These are phyloP conservation scores for Phytophthora macrochlamydospora DNA, from an alignment of 352 stramenopile genomes.

Conservation along the genomic window DNA sequence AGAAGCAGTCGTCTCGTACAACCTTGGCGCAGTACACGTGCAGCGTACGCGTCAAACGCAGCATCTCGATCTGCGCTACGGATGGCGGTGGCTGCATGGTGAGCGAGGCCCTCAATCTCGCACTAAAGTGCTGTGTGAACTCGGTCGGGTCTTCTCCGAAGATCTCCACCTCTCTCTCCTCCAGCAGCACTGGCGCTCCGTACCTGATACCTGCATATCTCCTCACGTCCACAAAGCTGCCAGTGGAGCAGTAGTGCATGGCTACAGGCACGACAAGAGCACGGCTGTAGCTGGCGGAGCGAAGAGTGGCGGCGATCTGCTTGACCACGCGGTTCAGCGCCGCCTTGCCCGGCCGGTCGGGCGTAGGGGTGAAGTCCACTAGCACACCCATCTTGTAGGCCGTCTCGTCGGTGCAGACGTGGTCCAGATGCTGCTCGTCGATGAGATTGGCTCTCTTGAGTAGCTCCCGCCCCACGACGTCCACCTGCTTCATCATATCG, in stretches of 20 bases:
- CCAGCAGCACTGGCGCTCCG: slow-evolving; percentile 65
- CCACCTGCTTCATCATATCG: slow-evolving; percentile 30
- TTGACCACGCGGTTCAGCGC: slow-evolving; percentile 59
- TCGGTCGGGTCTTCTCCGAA: slow-evolving; percentile 69
- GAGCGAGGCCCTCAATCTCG: slow-evolving; percentile 53
- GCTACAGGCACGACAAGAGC: slow-evolving; percentile 67
- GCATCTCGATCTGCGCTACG: slow-evolving; percentile 68
- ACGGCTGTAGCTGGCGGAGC: slow-evolving; percentile 41
- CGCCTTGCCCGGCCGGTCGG: slow-evolving; percentile 40
- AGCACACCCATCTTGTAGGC: slow-evolving; percentile 71
- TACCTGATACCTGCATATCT: slow-evolving; percentile 67
- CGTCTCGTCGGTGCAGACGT: slow-evolving; percentile 46
- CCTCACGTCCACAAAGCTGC: slow-evolving; percentile 48
- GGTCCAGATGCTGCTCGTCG: slow-evolving; percentile 30
- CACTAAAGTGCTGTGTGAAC: slow-evolving; percentile 68
- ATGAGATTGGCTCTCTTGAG: slow-evolving; percentile 53
- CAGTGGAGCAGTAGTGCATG: slow-evolving; percentile 64
- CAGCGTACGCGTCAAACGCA: slow-evolving; percentile 67
- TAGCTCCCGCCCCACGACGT: slow-evolving; percentile 38
- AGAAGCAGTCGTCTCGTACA: slow-evolving; percentile 73
- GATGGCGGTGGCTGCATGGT: slow-evolving; percentile 64
- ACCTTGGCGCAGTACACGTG: slow-evolving; percentile 77
- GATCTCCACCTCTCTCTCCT: slow-evolving; percentile 58
- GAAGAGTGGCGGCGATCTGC: slow-evolving; percentile 53
- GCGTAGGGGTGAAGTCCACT: slow-evolving; percentile 51